Base-by-base conservation (phyloP, 1,284 basidiomycete species). In the Puccinia sorghi region DNA sequence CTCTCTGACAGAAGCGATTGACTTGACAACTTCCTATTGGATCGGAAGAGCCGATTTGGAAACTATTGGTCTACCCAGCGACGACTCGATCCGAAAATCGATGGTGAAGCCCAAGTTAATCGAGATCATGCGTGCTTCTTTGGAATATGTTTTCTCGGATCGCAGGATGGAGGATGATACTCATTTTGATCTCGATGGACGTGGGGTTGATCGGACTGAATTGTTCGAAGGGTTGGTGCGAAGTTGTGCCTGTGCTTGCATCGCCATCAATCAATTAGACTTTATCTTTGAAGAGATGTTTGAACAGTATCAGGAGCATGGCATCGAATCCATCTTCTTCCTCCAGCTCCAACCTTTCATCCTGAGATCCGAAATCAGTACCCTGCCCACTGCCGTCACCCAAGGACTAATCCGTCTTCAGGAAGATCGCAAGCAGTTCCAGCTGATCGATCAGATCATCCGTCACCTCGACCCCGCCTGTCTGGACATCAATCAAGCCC, bases 401-500 rank as follows among this genome's bases (percentile, higher is more conserved):
- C 94, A 99, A 84, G 88, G 90, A 59, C 86, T 99, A 27, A 88
- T 99, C 67, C 88, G 88, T 0, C 87, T 93, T 79, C 92, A 97
- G 82, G 91, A 91, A 71, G 46, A 61, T 27, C n/a, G 56, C 2
- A 88, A 90, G 50, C 88, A 89, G 54, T 90, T 91, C 25, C 91
- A 92, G 70, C 87, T 90, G 2, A 92, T 93, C 0, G 94, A 99
- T 84, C 88, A 89, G 54, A 87, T 99, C 79, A 96, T 99, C 75
- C 97, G 94, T 93, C 93, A 97, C 84, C 93, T 98, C 80, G 92
- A 97, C 81, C 94, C 96, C 0, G 86, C 89, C 17, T 93, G 91
- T 82, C 86, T 99, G 79, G 97, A 99, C 83, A 90, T 98, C 84
- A 92, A 99, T 83, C 97, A 98, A 85, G 91, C 92, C 0, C 90